phyloP scores from a whole-genome alignment of 345 rosid species.

The Citrus glauca region DNA sequence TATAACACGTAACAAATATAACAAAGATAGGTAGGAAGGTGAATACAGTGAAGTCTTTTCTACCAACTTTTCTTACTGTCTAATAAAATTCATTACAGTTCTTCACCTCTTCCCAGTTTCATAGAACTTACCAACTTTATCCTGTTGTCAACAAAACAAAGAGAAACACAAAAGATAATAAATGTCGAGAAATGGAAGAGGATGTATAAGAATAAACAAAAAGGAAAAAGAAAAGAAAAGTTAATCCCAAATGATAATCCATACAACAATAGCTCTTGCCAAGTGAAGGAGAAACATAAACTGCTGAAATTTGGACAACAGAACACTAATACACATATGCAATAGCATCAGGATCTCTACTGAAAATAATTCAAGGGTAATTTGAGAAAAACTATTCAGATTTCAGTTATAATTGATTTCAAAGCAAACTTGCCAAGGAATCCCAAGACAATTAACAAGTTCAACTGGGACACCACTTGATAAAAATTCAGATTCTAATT shows the following conservation, averaged over 20 bases:
- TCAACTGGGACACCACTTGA: neutral
- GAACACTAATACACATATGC: neutral
- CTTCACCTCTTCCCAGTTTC: constrained; percentile 32
- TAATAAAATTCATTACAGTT: constrained; percentile 20
- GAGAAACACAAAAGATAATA: constrained; percentile 5
- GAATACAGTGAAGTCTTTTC: neutral
- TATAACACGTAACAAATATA: neutral
- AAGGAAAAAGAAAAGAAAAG: neutral
- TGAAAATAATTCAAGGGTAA: neutral
- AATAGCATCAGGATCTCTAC: neutral
- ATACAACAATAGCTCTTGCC: neutral
- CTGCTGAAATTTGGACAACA: neutral
- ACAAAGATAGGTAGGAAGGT: neutral
- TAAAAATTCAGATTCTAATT: neutral
- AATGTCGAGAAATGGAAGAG: neutral
- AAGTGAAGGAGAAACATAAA: neutral
- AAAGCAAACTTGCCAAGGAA: neutral
- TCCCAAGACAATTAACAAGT: neutral
- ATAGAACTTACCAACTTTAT: constrained; percentile 88
- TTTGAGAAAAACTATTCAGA: neutral
- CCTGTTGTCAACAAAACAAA: constrained; percentile 48
- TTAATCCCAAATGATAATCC: neutral
- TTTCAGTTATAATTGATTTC: neutral
- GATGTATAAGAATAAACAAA: neutral
- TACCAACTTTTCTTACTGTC: constrained; percentile 24